These are phyloP conservation scores for Daldinia sp. DNA, from an alignment of 2,329 filamentous ascomycete species.

Conservation along the genomic window DNA sequence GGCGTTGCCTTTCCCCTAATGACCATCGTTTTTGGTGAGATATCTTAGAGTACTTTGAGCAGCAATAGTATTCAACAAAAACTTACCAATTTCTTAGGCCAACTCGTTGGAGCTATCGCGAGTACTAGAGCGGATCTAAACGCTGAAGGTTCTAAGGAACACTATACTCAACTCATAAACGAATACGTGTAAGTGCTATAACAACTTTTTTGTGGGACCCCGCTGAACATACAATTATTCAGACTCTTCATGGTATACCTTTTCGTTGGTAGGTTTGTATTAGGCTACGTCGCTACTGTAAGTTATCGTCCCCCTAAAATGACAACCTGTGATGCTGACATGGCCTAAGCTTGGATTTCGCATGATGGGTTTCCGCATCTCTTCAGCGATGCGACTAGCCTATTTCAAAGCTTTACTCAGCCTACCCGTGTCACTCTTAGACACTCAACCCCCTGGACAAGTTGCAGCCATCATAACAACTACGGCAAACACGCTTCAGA, in stretches of 20 bases:
- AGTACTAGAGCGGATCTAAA: slow-evolving; percentile 43
- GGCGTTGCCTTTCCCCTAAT: slow-evolving; percentile 56
- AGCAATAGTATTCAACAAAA: slow-evolving; percentile 24
- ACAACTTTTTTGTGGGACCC: not conserved
- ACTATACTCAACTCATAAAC: slow-evolving; percentile 55
- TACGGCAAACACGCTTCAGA: slow-evolving; percentile 71
- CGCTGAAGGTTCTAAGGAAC: slow-evolving; percentile 39
- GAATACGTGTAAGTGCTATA: slow-evolving; percentile 57
- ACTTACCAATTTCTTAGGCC: slow-evolving; percentile 49
- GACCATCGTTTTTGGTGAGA: slow-evolving; percentile 69
- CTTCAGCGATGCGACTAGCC: slow-evolving; percentile 69
- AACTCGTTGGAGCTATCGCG: slow-evolving; percentile 63
- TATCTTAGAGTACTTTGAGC: not conserved
- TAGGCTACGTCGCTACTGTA: slow-evolving; percentile 72
- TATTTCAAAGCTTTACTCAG: slow-evolving; percentile 74
- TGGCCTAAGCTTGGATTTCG: slow-evolving; percentile 65
- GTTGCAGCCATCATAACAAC: slow-evolving; percentile 73
- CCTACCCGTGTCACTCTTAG: slow-evolving; percentile 75
- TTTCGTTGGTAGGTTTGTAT: slow-evolving; percentile 73
- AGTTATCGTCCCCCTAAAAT: slow-evolving; percentile 39
- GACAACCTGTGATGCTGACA: slow-evolving; percentile 13
- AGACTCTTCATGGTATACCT: slow-evolving; percentile 78
- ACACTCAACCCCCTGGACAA: slow-evolving; percentile 71
- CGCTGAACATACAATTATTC: slow-evolving; percentile 9
- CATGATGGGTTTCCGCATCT: slow-evolving; percentile 70